A percentile compares a stretch with the other conserved stretches of the same genome.
Conservation (phyloP, 202 grass and related monocot genomes). For the Schoenoplectus tabernaemontani region DNA sequence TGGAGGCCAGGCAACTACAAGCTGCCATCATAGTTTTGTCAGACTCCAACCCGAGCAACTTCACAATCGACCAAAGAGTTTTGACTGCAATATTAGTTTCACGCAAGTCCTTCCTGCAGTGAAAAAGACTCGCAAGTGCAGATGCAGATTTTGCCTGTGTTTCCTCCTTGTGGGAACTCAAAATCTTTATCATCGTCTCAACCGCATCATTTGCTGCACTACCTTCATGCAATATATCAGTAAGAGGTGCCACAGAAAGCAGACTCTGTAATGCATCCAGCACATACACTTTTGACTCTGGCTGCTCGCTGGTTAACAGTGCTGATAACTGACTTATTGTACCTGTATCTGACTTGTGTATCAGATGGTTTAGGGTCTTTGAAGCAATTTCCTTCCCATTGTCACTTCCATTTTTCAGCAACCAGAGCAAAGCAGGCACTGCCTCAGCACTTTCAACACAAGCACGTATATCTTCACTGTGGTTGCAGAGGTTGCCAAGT, state of each 20-base stretch:
- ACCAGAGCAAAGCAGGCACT: constrained; percentile 69
- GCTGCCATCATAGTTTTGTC: constrained; percentile 73
- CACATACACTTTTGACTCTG: constrained; percentile 95
- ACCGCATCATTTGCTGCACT: constrained; percentile 94
- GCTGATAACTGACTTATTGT: constrained; percentile 94
- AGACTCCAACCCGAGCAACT: constrained; percentile 63
- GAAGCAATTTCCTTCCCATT: constrained; percentile 98
- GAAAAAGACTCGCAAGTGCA: constrained; percentile 84
- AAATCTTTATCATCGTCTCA: constrained; percentile 98
- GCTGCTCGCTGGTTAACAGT: constrained; percentile 95
- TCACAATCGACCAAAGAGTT: constrained; percentile 72
- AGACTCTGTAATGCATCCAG: constrained; percentile 94
- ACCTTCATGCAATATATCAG: constrained; percentile 95
- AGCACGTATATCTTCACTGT: constrained; percentile 88
- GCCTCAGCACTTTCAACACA: constrained; percentile 91
- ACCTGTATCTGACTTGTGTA: constrained; percentile 98
- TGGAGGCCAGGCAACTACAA: constrained; percentile 81
- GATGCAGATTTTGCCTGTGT: constrained; percentile 96
- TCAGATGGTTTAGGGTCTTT: constrained; percentile 95
- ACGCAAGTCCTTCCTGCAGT: constrained; percentile 86
- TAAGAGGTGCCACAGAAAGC: constrained; percentile 92
- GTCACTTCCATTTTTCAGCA: constrained; percentile 75
- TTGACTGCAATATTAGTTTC: constrained; percentile 90
- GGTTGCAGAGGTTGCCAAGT: constrained; percentile 76
- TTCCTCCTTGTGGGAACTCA: constrained; percentile 84